Percentiles rank a stretch among this genome's conserved stretches.
phyloP scores from a whole-genome alignment of 2,329 filamentous ascomycete species.

The Colletotrichum sansevieriae region DNA sequence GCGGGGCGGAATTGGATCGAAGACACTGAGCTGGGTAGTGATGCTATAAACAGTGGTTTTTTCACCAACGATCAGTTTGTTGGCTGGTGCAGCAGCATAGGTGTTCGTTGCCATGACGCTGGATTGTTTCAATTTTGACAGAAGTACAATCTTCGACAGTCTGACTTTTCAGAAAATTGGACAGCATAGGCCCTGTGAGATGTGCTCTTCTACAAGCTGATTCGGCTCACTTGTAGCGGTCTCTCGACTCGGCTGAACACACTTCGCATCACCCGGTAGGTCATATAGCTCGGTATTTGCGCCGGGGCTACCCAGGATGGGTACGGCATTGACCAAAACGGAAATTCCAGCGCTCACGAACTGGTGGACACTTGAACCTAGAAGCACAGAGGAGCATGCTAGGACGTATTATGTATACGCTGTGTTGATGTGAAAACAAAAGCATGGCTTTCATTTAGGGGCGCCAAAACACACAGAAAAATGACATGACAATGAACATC shows the following conservation, averaged over 20 bases:
- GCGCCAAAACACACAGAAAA: too few species aligned
- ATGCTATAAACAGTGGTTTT: background rate
- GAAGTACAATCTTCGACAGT: too few species aligned
- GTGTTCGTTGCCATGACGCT: constrained; percentile 21
- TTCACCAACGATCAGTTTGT: background rate
- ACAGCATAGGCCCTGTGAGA: too few species aligned
- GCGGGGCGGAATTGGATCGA: constrained; percentile 23
- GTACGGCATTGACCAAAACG: constrained; percentile 9
- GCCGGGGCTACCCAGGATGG: background rate
- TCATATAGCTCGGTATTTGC: background rate
- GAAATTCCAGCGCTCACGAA: background rate
- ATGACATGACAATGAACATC: too few species aligned
- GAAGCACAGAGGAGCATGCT: too few species aligned
- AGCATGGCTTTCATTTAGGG: too few species aligned
- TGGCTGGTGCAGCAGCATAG: background rate
- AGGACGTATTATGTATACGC: too few species aligned
- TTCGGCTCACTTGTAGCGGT: background rate
- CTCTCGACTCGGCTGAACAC: background rate
- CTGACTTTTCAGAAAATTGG: too few species aligned
- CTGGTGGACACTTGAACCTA: too few species aligned
- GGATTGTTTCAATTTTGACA: too few species aligned
- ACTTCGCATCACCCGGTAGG: background rate
- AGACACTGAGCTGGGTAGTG: constrained; percentile 18
- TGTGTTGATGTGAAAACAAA: too few species aligned
- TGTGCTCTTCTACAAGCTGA: too few species aligned